Percentiles rank a stretch among this genome's conserved stretches.
Evolutionary conservation across 2,329 filamentous ascomycete genomes (phyloP).

Genomic region (Hysterium pulicare): DNA sequence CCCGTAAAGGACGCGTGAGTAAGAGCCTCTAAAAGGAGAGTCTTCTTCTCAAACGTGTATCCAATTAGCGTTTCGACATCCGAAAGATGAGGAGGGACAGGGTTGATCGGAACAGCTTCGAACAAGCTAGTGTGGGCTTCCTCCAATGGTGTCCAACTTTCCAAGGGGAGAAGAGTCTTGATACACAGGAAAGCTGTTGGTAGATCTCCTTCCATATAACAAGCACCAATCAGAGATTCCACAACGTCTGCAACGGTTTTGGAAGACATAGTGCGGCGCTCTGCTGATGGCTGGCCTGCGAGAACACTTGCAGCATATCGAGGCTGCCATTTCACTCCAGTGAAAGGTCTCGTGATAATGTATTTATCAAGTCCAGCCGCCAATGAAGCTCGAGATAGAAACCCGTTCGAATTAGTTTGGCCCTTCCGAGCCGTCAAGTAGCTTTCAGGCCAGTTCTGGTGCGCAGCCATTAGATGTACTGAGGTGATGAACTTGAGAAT

Average conservation of each 20-base stretch:
- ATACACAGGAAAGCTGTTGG: conserved; percentile 62
- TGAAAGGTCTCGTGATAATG: conserved; percentile 67
- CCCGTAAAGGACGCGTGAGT: conserved; percentile 66
- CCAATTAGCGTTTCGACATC: conserved; percentile 65
- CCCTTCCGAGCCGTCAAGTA: conserved; percentile 68
- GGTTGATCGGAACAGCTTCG: conserved; percentile 14
- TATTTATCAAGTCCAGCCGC: conserved; percentile 66
- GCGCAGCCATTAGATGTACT: conserved; percentile 58
- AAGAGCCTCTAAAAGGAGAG: conserved; percentile 72
- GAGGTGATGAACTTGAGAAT: conserved; percentile 73
- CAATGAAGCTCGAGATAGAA: conserved; percentile 64
- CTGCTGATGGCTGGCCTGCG: conserved; percentile 8
- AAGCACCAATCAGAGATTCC: conserved; percentile 77
- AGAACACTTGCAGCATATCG: conserved; percentile 52
- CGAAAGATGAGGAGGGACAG: conserved; percentile 12
- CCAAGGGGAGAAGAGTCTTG: conserved; percentile 58
- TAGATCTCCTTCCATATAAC: conserved; percentile 67
- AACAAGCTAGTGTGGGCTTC: conserved; percentile 25
- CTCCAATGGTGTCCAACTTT: conserved; percentile 39
- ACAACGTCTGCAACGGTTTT: conserved; percentile 86
- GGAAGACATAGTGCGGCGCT: conserved; percentile 55
- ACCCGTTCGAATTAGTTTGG: conserved; percentile 68
- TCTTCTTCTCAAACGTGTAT: conserved; percentile 64
- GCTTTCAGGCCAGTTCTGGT: conserved; percentile 71
- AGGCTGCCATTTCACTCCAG: conserved; percentile 68